A percentile compares a stretch with the other conserved stretches of the same genome.
phyloP scores from a whole-genome alignment of 2,329 filamentous ascomycete species.

The Sphaceloma murrayae region DNA sequence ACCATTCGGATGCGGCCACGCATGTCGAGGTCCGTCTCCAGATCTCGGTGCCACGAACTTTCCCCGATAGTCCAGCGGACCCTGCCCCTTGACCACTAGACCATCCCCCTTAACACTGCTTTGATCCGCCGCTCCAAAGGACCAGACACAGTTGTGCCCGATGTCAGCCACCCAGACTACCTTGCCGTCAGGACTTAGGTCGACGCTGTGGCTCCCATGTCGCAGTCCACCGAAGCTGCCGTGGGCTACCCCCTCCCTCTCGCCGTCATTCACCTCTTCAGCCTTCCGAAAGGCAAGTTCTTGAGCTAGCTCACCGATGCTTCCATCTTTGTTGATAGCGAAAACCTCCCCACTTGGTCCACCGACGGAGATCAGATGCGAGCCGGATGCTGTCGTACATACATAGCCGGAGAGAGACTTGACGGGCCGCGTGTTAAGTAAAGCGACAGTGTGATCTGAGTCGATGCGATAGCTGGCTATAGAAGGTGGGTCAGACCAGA shows the following conservation, averaged over 20 bases:
- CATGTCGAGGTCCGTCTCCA: constrained; percentile 29
- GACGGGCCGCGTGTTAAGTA: constrained; percentile 28
- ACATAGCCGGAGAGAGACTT: constrained; percentile 28
- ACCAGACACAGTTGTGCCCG: constrained; percentile 30
- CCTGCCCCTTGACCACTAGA: constrained; percentile 18
- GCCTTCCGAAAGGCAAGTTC: constrained; percentile 27
- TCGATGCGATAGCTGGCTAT: constrained; percentile 26
- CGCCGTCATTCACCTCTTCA: constrained; percentile 22
- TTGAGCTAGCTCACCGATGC: constrained; percentile 27
- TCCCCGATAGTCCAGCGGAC: constrained; percentile 4
- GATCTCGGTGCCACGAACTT: constrained; percentile 17
- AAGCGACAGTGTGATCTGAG: constrained; percentile 23
- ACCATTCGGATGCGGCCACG: constrained; percentile 29
- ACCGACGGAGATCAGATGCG: constrained; percentile 28
- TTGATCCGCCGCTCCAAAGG: constrained; percentile 23
- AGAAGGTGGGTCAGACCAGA: constrained; percentile 29
- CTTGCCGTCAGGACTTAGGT: constrained; percentile 26
- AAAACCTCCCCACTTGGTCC: constrained; percentile 30
- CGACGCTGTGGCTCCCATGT: constrained; percentile 28
- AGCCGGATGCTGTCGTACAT: constrained; percentile 18
- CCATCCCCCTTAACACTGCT: constrained; percentile 15
- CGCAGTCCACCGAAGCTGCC: constrained; percentile 29
- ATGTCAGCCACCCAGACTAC: constrained; percentile 29
- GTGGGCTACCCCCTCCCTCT: constrained; percentile 26
- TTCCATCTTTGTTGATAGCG: constrained; percentile 24